Conservation (phyloP, 306 rosid genomes). For the Dalbergia cochinchinensis region DNA sequence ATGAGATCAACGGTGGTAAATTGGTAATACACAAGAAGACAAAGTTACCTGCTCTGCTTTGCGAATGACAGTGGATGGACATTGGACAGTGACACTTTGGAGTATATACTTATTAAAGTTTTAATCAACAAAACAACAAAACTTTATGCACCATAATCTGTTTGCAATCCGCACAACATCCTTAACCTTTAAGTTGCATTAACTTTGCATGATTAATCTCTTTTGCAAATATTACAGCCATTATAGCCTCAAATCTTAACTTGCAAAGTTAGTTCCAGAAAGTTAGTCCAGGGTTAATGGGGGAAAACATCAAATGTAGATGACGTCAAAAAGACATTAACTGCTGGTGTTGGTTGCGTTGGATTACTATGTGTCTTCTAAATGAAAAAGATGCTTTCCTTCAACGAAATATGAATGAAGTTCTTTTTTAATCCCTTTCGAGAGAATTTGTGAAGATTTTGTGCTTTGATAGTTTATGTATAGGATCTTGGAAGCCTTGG, state of each 20-base stretch:
- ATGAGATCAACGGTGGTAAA: neutral
- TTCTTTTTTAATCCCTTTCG: neutral
- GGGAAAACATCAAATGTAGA: constrained; percentile 24
- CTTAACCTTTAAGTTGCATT: constrained; percentile 39
- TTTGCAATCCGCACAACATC: constrained; percentile 17
- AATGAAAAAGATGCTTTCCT: constrained; percentile 41
- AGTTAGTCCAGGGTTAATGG: neutral
- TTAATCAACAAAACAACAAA: neutral
- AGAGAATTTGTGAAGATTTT: constrained; percentile 1
- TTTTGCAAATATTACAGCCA: neutral
- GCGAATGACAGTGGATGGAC: constrained; percentile 3
- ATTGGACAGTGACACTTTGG: constrained; percentile 6
- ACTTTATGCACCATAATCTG: constrained; percentile 33
- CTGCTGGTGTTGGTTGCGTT: constrained; percentile 5
- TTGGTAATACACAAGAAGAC: neutral
- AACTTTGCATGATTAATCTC: constrained; percentile 19
- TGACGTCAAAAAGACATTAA: constrained; percentile 32
- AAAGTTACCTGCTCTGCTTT: neutral
- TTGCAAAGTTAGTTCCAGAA: neutral
- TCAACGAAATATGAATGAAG: constrained; percentile 28
- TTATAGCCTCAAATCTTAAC: constrained; percentile 23
- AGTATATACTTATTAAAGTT: neutral
- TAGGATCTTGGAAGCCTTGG: constrained; percentile 12
- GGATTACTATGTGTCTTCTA: constrained; percentile 21
- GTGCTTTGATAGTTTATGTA: neutral